Conservation (phyloP, 2,329 filamentous ascomycete species). For the Tolypocladium endophyticum region DNA sequence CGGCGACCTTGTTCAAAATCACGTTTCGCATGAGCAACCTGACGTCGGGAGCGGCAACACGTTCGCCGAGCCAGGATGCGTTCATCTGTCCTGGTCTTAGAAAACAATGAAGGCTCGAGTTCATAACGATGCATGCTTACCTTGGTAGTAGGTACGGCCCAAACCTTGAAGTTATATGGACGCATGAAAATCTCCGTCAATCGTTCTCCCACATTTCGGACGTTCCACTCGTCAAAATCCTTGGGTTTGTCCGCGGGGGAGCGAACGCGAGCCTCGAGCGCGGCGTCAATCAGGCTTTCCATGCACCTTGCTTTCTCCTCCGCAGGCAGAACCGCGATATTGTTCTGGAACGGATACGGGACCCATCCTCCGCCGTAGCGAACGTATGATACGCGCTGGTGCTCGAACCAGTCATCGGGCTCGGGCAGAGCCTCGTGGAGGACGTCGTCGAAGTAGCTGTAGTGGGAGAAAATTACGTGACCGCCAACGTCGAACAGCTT, state of each 20-base stretch:
- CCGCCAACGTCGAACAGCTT: conserved; percentile 97
- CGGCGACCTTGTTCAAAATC: conserved; percentile 89
- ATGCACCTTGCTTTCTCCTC: conserved; percentile 93
- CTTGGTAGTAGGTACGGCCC: conserved; percentile 96
- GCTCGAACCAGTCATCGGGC: conserved; percentile 90
- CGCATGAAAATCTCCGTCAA: conserved; percentile 96
- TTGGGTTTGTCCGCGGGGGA: conserved; percentile 70
- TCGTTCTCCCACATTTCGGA: conserved; percentile 81
- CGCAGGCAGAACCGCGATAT: conserved; percentile 96
- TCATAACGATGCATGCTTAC: conserved; percentile 33
- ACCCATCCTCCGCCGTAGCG: conserved; percentile 96
- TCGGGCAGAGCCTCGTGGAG: conserved; percentile 93
- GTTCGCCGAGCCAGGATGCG: conserved; percentile 96
- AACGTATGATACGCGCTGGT: conserved; percentile 98
- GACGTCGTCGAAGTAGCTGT: conserved; percentile 99
- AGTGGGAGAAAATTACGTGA: conserved; percentile 98
- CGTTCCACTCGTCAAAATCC: conserved; percentile 97
- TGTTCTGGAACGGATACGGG: conserved; percentile 99
- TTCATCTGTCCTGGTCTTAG: conserved; percentile 62
- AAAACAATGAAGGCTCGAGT: background rate
- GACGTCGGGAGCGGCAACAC: conserved; percentile 91
- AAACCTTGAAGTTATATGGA: conserved; percentile 99
- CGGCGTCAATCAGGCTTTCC: conserved; percentile 91
- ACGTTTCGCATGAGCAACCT: conserved; percentile 91
- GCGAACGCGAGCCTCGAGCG: conserved; percentile 73